These are phyloP conservation scores for Fusarium tanahbumbuense DNA, from an alignment of 2,329 filamentous ascomycete species.

Conservation along the genomic window DNA sequence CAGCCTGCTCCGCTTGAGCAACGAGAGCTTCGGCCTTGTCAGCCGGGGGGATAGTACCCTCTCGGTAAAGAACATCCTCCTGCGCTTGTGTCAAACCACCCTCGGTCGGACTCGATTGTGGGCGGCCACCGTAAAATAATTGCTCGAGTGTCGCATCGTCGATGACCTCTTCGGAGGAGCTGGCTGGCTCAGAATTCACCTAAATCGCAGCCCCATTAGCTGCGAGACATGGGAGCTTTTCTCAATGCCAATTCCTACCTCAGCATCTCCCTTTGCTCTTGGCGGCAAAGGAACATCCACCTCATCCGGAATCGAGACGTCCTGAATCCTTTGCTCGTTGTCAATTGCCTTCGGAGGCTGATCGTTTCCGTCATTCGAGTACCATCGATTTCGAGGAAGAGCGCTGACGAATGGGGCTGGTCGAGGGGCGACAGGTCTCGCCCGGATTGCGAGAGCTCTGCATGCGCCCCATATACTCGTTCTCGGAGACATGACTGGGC, in stretches of 20 bases:
- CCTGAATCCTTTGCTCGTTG: conserved; percentile 25
- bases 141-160: conserved; percentile 54
- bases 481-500: conserved; percentile 51
- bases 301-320: conserved; percentile 11
- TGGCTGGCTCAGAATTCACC: conserved; percentile 16
- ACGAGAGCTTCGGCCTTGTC: conserved; percentile 49
- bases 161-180: conserved; percentile 39
- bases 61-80: conserved; percentile 57
- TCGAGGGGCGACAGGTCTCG: conserved; percentile 45
- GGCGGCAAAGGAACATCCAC: background rate
- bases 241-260: conserved; percentile 42
- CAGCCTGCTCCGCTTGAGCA: conserved; percentile 39
- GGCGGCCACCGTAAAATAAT: conserved; percentile 53
- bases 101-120: conserved; percentile 45
- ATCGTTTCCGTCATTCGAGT: conserved; percentile 51
- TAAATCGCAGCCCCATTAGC: conserved; percentile 35
- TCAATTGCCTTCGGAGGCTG: conserved; percentile 42
- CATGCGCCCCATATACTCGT: conserved; percentile 52
- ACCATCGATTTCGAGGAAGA: conserved; percentile 43
- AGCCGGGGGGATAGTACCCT: conserved; percentile 55
- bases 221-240: conserved; percentile 15
- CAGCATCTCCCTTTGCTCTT: conserved; percentile 18
- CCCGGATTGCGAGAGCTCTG: conserved; percentile 49
- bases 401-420: conserved; percentile 40
- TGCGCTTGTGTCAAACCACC: conserved; percentile 57